A percentile compares a stretch with the other conserved stretches of the same genome.
phyloP scores from a whole-genome alignment of 2,329 filamentous ascomycete species.

The Epichloe coenophiala region DNA sequence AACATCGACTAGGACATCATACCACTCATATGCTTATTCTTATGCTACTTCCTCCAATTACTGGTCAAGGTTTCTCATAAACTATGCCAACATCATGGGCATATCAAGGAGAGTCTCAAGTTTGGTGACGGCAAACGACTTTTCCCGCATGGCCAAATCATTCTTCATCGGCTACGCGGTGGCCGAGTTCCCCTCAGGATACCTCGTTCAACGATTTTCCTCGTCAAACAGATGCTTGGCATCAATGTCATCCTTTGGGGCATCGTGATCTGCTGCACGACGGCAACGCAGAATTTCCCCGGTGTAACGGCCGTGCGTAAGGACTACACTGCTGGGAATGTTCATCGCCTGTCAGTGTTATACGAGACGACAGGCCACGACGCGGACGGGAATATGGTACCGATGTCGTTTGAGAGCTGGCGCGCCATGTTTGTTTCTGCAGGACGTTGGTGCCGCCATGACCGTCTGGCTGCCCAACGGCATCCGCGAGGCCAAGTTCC shows the following conservation, averaged over 20 bases:
- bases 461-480: slow-evolving; percentile 29
- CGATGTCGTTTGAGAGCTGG: slow-evolving; percentile 25
- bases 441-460: slow-evolving; percentile 30
- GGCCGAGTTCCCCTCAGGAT: slow-evolving; percentile 16
- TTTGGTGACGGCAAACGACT: slow-evolving; percentile 16
- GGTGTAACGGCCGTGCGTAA: slow-evolving; percentile 29
- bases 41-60: slow-evolving; percentile 15
- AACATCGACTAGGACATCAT: slow-evolving; percentile 15
- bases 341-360: slow-evolving; percentile 31
- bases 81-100: slow-evolving; percentile 18
- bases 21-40: slow-evolving; percentile 15
- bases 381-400: slow-evolving; percentile 25
- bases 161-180: slow-evolving; percentile 18
- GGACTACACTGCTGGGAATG: slow-evolving; percentile 22
- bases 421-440: slow-evolving; percentile 39
- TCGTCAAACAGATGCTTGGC: slow-evolving; percentile 20
- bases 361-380: slow-evolving; percentile 28
- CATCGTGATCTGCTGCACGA: slow-evolving; percentile 25
- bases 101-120: slow-evolving; percentile 15
- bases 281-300: slow-evolving; percentile 25
- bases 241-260: slow-evolving; percentile 22
- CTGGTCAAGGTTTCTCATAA: slow-evolving; percentile 17
- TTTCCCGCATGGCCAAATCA: slow-evolving; percentile 18
- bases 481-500: slow-evolving; percentile 9
- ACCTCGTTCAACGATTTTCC: slow-evolving; percentile 19